A percentile compares a stretch with the other conserved stretches of the same genome.
phyloP scores from a whole-genome alignment of 83 land plant species.

The Picea abies region DNA sequence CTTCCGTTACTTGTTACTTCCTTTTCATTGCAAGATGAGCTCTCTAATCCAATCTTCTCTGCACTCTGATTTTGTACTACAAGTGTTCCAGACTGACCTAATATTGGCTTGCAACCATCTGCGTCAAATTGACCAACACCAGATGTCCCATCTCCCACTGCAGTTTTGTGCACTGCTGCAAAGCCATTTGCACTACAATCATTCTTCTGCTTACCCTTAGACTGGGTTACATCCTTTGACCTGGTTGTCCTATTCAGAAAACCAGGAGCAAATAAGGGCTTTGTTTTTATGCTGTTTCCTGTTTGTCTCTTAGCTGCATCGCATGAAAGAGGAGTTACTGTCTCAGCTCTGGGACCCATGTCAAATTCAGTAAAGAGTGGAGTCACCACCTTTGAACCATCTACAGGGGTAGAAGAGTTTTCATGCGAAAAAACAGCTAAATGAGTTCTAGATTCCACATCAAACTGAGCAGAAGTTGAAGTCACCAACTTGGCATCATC shows the following conservation, averaged over 20 bases:
- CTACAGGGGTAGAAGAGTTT: neutral
- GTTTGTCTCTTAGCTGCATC: neutral
- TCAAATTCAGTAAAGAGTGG: neutral
- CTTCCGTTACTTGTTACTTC: neutral
- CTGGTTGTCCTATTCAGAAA: neutral
- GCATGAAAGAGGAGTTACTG: neutral
- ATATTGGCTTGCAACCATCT: neutral
- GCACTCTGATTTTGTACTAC: neutral
- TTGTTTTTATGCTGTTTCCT: neutral
- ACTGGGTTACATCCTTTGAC: neutral
- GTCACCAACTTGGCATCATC: neutral
- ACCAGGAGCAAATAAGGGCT: constrained; percentile 9
- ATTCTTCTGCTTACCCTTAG: neutral
- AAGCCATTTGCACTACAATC: neutral
- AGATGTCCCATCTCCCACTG: neutral
- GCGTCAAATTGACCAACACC: neutral
- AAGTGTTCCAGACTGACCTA: neutral
- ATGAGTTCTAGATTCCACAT: neutral
- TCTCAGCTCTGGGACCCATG: neutral
- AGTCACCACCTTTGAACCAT: neutral
- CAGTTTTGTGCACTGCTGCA: neutral
- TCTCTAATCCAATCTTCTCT: neutral
- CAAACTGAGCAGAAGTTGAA: neutral
- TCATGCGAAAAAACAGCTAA: neutral
- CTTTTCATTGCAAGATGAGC: neutral